phyloP scores from a whole-genome alignment of 139 green algal species.

The Pleodorina starrii region DNA sequence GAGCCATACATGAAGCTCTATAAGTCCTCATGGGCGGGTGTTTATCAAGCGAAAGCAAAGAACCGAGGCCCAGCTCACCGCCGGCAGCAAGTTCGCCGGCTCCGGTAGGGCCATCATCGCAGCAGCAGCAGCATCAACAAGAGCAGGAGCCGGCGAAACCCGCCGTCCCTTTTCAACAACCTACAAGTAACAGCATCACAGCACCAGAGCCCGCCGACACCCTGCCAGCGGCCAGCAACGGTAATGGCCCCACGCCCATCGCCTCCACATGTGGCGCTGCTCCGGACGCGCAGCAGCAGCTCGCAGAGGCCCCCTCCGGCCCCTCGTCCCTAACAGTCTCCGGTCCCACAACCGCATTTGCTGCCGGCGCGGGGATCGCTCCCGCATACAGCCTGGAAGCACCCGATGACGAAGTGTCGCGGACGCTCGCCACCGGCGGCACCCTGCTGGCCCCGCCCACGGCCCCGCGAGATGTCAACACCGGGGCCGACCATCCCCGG shows the following conservation, averaged over 20 bases:
- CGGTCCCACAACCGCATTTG: neutral
- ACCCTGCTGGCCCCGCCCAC: slow-evolving; percentile 13
- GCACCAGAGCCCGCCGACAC: neutral
- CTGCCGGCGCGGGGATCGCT: neutral
- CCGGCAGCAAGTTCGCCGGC: neutral
- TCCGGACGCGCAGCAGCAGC: neutral
- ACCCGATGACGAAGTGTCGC: neutral
- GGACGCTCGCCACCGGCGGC: slow-evolving; percentile 4
- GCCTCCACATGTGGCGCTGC: too few species aligned
- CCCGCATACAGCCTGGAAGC: neutral
- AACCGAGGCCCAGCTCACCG: neutral
- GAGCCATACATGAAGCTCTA: slow-evolving; percentile 24
- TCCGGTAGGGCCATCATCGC: neutral
- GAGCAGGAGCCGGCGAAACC: neutral
- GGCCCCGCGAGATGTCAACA: neutral
- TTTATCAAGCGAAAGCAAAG: slow-evolving; percentile 17
- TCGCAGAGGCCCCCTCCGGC: neutral
- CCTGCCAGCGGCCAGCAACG: neutral
- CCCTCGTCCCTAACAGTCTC: neutral
- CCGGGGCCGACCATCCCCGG: neutral
- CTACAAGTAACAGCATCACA: neutral
- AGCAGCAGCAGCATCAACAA: neutral
- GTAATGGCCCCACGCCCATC: too few species aligned
- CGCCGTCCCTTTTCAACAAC: neutral
- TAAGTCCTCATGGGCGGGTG: slow-evolving; percentile 28